phyloP scores from a whole-genome alignment of 345 rosid genomes.

The Barbarea vulgaris region DNA sequence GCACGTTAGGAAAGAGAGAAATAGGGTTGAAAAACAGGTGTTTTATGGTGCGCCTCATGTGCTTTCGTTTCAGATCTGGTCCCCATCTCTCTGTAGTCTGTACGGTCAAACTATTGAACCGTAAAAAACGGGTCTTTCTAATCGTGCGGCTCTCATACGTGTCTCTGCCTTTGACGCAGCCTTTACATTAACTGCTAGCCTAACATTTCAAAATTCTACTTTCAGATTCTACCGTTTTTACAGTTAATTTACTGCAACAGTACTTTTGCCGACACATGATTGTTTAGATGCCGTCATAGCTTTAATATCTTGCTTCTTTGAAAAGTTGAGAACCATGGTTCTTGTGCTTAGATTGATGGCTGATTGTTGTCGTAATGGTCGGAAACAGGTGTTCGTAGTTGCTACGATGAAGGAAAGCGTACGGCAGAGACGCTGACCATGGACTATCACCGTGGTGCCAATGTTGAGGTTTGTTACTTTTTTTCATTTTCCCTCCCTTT shows the following conservation, averaged over 20 bases:
- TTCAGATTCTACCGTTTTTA: neutral
- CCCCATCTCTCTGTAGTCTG: constrained; percentile 23
- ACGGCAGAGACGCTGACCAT: constrained; percentile 81
- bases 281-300: neutral
- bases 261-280: constrained; percentile 1
- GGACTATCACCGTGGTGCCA: constrained; percentile 81
- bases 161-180: constrained; percentile 34
- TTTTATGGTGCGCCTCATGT: constrained; percentile 39
- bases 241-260: neutral
- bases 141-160: constrained; percentile 40
- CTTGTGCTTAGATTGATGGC: constrained; percentile 14
- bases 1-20: constrained; percentile 32
- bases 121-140: constrained; percentile 35
- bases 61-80: constrained; percentile 35
- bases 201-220: neutral
- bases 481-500: neutral
- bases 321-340: no score
- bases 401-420: constrained; percentile 88
- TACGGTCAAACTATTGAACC: constrained; percentile 37
- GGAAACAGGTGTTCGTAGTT: constrained; percentile 71
- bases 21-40: constrained; percentile 31
- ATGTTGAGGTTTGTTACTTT: constrained; percentile 56
- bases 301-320: neutral
- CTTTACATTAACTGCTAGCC: constrained; percentile 8
- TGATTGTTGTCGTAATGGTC: constrained; percentile 8